Evolutionary conservation across 2,329 filamentous ascomycete genomes (phyloP).

Genomic region (Fusarium gaditjirri): DNA sequence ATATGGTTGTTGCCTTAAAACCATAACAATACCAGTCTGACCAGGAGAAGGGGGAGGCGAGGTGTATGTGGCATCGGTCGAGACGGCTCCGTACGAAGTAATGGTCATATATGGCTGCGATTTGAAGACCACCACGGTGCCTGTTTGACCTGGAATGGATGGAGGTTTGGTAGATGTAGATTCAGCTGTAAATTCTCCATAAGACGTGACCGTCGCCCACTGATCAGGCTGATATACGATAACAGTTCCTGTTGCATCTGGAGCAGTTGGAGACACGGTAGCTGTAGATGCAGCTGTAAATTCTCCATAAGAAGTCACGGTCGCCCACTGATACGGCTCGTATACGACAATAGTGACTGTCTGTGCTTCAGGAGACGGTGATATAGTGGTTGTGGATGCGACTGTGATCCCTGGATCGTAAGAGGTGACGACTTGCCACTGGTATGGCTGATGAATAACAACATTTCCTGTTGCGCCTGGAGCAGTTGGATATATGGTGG

Average conservation of each 20-base stretch:
- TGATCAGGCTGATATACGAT: neutral
- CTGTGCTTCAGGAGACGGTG: neutral
- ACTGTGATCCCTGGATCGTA: neutral
- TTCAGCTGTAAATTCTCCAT: neutral
- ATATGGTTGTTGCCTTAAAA: neutral
- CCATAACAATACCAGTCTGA: neutral
- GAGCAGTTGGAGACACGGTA: neutral
- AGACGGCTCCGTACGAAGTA: neutral
- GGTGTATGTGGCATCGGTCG: neutral
- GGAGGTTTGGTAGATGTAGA: neutral
- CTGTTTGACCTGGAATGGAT: neutral
- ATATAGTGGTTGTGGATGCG: neutral
- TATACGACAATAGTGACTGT: neutral
- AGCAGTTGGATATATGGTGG: rapidly evolving
- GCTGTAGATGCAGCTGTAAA: neutral
- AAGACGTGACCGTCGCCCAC: neutral
- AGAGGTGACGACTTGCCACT: neutral
- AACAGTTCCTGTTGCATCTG: neutral
- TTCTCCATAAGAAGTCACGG: rapidly evolving
- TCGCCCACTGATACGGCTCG: neutral
- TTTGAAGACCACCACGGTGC: neutral
- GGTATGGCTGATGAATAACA: neutral
- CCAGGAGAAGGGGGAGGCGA: neutral
- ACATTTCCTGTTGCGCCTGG: neutral
- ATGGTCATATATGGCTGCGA: neutral